These are phyloP conservation scores for Maudiozyma barnettii DNA, from an alignment of 805 yeast species.

Conservation along the genomic window DNA sequence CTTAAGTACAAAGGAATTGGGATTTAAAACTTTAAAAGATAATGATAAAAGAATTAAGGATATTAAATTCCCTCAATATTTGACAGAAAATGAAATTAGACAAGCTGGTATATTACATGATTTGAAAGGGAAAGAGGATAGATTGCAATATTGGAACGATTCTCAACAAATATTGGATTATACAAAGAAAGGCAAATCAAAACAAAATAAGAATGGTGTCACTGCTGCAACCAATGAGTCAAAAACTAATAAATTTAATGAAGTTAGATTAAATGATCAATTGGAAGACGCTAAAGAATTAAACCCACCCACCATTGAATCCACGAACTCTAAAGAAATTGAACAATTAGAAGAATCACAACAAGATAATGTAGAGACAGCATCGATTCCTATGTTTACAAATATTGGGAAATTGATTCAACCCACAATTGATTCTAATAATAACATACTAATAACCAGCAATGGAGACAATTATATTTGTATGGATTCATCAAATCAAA, in stretches of 20 bases:
- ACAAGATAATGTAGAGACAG: neutral
- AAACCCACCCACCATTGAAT: too few species aligned
- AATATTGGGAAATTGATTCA: neutral
- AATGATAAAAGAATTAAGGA: slow-evolving; percentile 22
- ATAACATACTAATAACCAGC: too few species aligned
- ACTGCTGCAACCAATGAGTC: neutral
- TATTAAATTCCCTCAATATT: slow-evolving; percentile 22
- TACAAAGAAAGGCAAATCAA: neutral
- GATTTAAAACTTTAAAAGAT: slow-evolving; percentile 17
- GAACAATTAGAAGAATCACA: neutral
- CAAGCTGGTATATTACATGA: slow-evolving; percentile 17
- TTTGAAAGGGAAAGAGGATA: slow-evolving; percentile 18
- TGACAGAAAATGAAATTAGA: slow-evolving; percentile 21
- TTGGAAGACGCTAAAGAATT: slow-evolving; percentile 1
- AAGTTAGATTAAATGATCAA: neutral
- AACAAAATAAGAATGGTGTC: neutral
- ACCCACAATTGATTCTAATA: neutral
- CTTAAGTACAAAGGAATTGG: slow-evolving; percentile 17
- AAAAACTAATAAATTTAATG: neutral
- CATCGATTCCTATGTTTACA: slow-evolving; percentile 4
- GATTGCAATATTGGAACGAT: slow-evolving; percentile 15
- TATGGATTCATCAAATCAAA: neutral
- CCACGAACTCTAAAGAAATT: neutral
- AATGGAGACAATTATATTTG: neutral
- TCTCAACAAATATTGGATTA: slow-evolving; percentile 13